Evolutionary conservation across 2,329 filamentous ascomycete genomes (phyloP).

Genomic region (Pyrenophora seminiperda): DNA sequence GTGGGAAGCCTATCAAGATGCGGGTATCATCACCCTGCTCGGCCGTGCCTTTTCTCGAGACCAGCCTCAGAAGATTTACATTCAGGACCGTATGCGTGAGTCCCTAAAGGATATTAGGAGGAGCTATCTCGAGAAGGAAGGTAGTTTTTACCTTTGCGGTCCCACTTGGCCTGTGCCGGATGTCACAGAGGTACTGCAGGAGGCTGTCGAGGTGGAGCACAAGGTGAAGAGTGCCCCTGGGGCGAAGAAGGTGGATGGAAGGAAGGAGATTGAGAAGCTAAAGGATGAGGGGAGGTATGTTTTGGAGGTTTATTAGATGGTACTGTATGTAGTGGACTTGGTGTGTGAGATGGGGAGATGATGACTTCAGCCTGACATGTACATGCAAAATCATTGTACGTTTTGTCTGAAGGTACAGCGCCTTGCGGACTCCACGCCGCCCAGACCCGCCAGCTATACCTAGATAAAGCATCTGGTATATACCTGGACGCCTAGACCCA

Average conservation of each 20-base stretch:
- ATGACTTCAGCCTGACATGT: no score
- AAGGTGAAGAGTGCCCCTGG: conserved; percentile 56
- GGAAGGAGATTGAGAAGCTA: conserved; percentile 92
- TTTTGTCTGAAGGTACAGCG: no score
- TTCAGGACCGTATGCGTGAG: conserved; percentile 97
- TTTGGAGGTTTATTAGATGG: conserved; percentile 84
- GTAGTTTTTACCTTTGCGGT: conserved; percentile 95
- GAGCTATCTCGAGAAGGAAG: conserved; percentile 85
- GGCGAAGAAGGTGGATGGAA: conserved; percentile 77
- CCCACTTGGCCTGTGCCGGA: conserved; percentile 99
- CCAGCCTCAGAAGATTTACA: conserved; percentile 98
- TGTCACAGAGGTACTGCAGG: conserved; percentile 90
- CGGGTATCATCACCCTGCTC: conserved; percentile 91
- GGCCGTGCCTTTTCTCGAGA: conserved; percentile 95
- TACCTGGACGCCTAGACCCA: no score
- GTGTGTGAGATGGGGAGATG: no score
- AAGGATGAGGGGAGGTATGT: conserved; percentile 97
- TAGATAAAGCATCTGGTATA: no score
- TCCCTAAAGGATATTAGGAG: conserved; percentile 79
- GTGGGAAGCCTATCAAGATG: conserved; percentile 97
- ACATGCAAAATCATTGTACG: no score
- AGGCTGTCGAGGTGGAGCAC: conserved; percentile 81
- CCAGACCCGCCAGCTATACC: no score
- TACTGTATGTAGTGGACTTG: neutral
- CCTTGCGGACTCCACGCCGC: no score